Conservation (phyloP, 768 basidiomycete species). For the Calocybe cyanea region DNA sequence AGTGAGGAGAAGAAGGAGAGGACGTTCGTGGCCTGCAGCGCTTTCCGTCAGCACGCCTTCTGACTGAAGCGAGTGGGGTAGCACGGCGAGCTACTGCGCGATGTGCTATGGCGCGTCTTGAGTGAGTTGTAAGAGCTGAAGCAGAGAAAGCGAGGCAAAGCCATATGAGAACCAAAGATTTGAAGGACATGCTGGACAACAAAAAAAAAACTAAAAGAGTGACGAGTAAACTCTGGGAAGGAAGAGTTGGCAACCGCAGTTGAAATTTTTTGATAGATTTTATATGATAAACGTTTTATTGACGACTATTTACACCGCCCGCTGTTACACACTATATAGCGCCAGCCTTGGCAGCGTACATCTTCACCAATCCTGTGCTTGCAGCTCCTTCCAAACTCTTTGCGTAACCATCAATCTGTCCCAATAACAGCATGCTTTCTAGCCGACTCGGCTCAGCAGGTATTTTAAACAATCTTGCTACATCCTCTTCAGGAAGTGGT, state of each 20-base stretch:
- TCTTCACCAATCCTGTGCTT: conserved; percentile 72
- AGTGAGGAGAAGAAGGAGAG: conserved; percentile 15
- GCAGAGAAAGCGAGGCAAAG: conserved; percentile 31
- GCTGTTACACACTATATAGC: no score
- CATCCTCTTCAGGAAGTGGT: conserved; percentile 85
- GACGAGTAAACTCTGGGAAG: no score
- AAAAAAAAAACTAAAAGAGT: no score
- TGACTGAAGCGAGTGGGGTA: conserved; percentile 17
- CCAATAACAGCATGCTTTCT: conserved; percentile 81
- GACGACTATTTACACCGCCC: neutral
- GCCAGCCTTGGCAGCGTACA: conserved; percentile 63
- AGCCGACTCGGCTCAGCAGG: conserved; percentile 85
- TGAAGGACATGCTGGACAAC: conserved; percentile 13
- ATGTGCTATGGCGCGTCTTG: conserved; percentile 43
- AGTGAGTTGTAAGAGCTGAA: conserved; percentile 32
- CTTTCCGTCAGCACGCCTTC: conserved; percentile 28
- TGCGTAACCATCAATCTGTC: conserved; percentile 83
- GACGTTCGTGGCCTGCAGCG: conserved; percentile 35
- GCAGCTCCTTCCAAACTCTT: conserved; percentile 69
- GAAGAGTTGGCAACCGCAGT: no score
- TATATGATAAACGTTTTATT: neutral
- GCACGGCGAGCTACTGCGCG: conserved; percentile 32
- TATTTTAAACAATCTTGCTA: conserved; percentile 81
- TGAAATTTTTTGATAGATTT: no score
- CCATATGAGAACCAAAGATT: conserved; percentile 16